These are phyloP conservation scores for Hyphodiscus sp. DNA, from an alignment of 2,329 filamentous ascomycete species.

Conservation along the genomic window DNA sequence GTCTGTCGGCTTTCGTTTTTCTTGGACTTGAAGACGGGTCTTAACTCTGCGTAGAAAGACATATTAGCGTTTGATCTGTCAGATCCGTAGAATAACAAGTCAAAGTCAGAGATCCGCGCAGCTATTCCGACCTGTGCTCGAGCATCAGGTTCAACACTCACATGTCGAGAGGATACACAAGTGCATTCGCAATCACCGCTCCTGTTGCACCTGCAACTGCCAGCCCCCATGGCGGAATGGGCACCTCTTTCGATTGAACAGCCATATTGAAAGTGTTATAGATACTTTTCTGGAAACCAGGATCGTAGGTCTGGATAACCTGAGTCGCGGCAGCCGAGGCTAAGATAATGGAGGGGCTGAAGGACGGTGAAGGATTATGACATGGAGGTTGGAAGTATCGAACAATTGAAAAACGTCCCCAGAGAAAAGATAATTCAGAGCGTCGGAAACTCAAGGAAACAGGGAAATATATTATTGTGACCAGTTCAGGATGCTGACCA, in stretches of 20 bases:
- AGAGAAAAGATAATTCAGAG: neutral
- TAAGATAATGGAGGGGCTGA: neutral
- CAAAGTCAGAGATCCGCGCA: neutral
- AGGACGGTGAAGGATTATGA: neutral
- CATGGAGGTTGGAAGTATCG: neutral
- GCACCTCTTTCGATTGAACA: constrained; percentile 29
- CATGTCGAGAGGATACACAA: constrained; percentile 97
- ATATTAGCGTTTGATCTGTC: neutral
- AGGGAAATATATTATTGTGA: neutral
- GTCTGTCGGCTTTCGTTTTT: constrained; percentile 54
- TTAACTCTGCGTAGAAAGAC: constrained; percentile 62
- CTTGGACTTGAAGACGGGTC: constrained; percentile 91
- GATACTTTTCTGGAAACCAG: neutral
- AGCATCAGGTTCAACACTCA: constrained; percentile 41
- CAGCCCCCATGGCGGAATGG: constrained; percentile 82
- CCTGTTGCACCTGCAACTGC: constrained; percentile 89
- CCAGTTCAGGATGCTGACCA: neutral
- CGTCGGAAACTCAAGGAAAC: neutral
- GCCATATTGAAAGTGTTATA: constrained; percentile 15
- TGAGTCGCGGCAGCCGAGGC: constrained; percentile 9
- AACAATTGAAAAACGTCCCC: neutral
- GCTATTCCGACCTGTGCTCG: neutral
- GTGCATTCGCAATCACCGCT: constrained; percentile 86
- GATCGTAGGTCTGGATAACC: neutral
- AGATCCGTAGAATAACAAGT: neutral